These are phyloP conservation scores for Urtica urens DNA, from an alignment of 306 rosid genomes.

Conservation along the genomic window DNA sequence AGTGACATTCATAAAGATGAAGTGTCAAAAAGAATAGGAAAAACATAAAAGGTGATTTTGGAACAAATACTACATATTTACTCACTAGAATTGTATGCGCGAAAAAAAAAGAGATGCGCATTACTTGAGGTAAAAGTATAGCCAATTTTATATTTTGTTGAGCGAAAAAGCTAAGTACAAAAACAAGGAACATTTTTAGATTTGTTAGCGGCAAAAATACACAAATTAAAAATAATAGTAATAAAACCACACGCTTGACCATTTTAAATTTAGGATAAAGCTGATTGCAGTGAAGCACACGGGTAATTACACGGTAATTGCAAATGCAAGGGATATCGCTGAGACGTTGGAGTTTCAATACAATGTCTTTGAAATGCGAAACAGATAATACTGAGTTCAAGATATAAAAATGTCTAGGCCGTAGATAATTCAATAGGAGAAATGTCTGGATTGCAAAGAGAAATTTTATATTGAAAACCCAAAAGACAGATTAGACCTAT, in stretches of 20 bases:
- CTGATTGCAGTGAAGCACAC: neutral
- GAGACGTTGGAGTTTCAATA: conserved; percentile 3
- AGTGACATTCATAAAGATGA: no score
- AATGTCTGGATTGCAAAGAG: neutral
- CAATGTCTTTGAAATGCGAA: conserved; percentile 6
- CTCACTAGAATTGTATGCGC: neutral
- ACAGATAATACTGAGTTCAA: neutral
- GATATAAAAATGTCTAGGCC: neutral
- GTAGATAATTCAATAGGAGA: neutral
- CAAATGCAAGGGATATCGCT: conserved; percentile 14
- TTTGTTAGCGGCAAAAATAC: neutral
- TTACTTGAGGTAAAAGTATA: conserved; percentile 31
- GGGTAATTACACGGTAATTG: conserved; percentile 6
- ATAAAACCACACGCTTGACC: conserved; percentile 39
- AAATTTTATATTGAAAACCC: no score
- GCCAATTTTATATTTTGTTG: no score
- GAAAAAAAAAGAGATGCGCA: conserved; percentile 2
- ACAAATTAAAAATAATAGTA: conserved; percentile 4
- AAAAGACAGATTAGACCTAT: no score
- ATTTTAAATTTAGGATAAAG: conserved; percentile 1
- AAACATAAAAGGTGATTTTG: neutral
- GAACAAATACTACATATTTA: neutral
- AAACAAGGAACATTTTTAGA: conserved; percentile 8
- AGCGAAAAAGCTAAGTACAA: no score
- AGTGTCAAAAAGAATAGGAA: no score